Conservation (phyloP, 75 land plant species). For the Pseudotsuga menziesii region DNA sequence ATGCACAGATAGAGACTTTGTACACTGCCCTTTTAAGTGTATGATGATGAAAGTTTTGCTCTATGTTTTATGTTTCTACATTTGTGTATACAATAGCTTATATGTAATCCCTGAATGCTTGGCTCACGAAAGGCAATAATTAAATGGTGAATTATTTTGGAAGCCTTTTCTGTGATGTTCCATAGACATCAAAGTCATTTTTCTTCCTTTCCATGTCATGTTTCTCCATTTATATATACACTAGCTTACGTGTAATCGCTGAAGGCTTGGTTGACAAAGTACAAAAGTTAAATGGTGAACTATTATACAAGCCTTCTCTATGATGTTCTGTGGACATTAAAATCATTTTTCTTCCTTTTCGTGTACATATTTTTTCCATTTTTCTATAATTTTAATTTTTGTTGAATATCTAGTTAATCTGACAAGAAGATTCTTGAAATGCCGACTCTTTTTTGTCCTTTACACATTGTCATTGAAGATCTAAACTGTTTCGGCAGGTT, state of each 20-base stretch:
- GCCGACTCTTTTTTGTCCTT: background rate
- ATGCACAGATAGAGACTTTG: too few species aligned
- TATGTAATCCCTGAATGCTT: too few species aligned
- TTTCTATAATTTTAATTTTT: background rate
- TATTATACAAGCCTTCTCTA: background rate
- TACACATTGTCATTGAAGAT: conserved; percentile 2
- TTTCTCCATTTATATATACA: background rate
- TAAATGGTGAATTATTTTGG: too few species aligned
- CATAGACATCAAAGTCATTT: background rate
- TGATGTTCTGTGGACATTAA: background rate
- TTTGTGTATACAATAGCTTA: too few species aligned
- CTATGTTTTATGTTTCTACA: too few species aligned
- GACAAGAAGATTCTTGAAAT: background rate
- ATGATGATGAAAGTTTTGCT: too few species aligned
- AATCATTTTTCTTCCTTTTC: background rate
- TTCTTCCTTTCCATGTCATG: background rate
- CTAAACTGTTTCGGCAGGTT: conserved; percentile 37
- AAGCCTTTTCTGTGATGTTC: background rate
- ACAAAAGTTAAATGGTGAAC: background rate
- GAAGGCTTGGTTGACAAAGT: background rate
- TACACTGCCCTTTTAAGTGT: too few species aligned
- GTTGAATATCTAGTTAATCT: background rate
- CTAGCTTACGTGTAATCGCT: background rate
- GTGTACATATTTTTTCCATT: background rate
- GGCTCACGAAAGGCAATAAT: too few species aligned